phyloP scores from a whole-genome alignment of 2,329 filamentous ascomycete genomes.

The Phialophora chinensis region DNA sequence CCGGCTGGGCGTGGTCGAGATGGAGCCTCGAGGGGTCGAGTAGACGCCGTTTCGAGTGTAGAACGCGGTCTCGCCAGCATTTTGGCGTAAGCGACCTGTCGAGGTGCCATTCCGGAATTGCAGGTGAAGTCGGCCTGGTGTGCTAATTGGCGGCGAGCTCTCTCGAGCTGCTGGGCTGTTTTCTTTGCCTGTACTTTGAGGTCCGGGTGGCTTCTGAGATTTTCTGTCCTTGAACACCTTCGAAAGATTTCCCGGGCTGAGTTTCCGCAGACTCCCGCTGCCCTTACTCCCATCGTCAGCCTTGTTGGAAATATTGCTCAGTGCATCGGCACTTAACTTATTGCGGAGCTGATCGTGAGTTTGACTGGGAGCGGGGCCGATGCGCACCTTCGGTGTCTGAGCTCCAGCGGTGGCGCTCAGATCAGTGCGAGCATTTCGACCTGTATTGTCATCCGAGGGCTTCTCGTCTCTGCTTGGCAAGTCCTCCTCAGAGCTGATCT shows the following conservation, averaged over 20 bases:
- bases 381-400: conserved; percentile 18
- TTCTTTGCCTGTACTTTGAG: conserved; percentile 32
- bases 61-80: conserved; percentile 21
- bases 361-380: conserved; percentile 12
- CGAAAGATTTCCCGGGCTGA: conserved; percentile 34
- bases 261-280: conserved; percentile 26
- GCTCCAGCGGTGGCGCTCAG: conserved; percentile 15
- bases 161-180: conserved; percentile 28
- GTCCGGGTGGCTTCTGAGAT: conserved; percentile 16
- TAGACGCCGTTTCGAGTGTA: conserved; percentile 12
- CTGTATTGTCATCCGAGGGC: not conserved
- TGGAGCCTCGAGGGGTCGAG: conserved; percentile 22
- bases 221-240: conserved; percentile 32
- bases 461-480: not conserved
- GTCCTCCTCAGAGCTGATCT: conserved; percentile 41
- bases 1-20: conserved; percentile 25
- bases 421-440: conserved; percentile 1
- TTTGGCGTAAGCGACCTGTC: conserved; percentile 25
- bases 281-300: conserved; percentile 25
- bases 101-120: conserved; percentile 33
- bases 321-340: conserved; percentile 14
- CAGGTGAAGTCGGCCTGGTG: conserved; percentile 32
- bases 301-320: conserved; percentile 26
- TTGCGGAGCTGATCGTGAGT: conserved; percentile 26
- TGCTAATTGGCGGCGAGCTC: conserved; percentile 29